Evolutionary conservation across 1,284 basidiomycete genomes (phyloP).

Genomic region (Moniliophthora roreri): DNA sequence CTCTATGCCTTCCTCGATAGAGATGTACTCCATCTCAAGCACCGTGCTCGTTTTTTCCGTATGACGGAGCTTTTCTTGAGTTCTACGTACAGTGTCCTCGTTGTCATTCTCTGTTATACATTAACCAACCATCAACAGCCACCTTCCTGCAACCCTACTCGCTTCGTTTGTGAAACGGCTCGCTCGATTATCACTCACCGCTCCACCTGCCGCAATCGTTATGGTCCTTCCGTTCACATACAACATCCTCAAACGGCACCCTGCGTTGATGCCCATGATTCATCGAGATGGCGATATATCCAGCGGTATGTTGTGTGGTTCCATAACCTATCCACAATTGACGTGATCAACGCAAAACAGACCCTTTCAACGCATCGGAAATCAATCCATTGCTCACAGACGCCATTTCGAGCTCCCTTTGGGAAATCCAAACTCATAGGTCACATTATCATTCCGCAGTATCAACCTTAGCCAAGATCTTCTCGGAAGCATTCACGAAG

Average conservation of each 20-base stretch:
- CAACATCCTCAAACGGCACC: constrained; percentile 93
- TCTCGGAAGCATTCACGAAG: constrained; percentile 92
- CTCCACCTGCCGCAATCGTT: constrained; percentile 89
- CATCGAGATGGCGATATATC: constrained; percentile 54
- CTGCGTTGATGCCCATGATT: constrained; percentile 90
- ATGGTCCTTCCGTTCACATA: constrained; percentile 93
- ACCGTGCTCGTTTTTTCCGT: constrained; percentile 94
- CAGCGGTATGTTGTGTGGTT: constrained; percentile 4
- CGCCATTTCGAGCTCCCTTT: constrained; percentile 86
- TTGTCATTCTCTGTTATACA: neutral
- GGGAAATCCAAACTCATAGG: constrained; percentile 86
- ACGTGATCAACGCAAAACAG: constrained; percentile 33
- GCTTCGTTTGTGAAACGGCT: constrained; percentile 95
- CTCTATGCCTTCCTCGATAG: constrained; percentile 89
- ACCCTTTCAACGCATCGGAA: constrained; percentile 75
- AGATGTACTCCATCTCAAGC: constrained; percentile 88
- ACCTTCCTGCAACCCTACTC: constrained; percentile 85
- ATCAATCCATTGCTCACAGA: constrained; percentile 74
- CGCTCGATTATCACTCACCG: constrained; percentile 79
- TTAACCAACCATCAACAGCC: constrained; percentile 42
- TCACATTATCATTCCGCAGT: constrained; percentile 86
- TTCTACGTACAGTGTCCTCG: constrained; percentile 67
- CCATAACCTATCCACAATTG: neutral
- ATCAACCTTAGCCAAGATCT: constrained; percentile 82
- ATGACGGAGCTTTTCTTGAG: constrained; percentile 88